Evolutionary conservation across 2,329 filamentous ascomycete species (phyloP).

Genomic region (Xylariaceae sp.): DNA sequence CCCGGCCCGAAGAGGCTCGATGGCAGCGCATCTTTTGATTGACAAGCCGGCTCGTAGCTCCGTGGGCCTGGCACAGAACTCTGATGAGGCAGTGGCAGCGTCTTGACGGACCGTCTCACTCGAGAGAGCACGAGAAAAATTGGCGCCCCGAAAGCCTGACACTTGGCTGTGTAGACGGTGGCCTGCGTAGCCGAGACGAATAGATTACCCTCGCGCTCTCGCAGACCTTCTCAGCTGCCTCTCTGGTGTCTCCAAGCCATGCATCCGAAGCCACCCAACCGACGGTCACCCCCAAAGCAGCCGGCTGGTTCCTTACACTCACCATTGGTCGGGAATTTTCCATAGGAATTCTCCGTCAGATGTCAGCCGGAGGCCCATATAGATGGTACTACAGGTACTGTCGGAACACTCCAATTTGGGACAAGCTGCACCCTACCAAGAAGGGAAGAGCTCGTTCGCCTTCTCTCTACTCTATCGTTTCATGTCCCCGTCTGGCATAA

Average conservation of each 20-base stretch:
- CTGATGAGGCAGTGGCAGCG: slow-evolving; percentile 4
- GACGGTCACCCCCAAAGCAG: slow-evolving; percentile 12
- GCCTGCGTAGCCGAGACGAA: slow-evolving; percentile 18
- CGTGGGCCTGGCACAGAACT: slow-evolving; percentile 27
- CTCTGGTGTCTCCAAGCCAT: slow-evolving; percentile 11
- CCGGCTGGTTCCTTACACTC: slow-evolving; percentile 21
- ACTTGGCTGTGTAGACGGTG: slow-evolving; percentile 15
- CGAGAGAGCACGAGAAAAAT: slow-evolving; percentile 20
- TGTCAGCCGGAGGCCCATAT: slow-evolving; percentile 33
- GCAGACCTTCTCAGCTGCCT: slow-evolving; percentile 22
- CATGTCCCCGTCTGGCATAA: slow-evolving; percentile 6
- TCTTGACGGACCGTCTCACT: slow-evolving; percentile 35
- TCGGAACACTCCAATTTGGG: slow-evolving; percentile 24
- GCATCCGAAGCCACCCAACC: slow-evolving; percentile 10
- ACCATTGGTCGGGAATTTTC: slow-evolving; percentile 37
- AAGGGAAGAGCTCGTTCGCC: slow-evolving; percentile 26
- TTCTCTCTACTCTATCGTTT: slow-evolving; percentile 12
- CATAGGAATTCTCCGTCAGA: slow-evolving; percentile 35
- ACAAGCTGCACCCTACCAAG: slow-evolving; percentile 23
- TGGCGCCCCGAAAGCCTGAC: slow-evolving; percentile 1
- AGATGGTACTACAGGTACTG: slow-evolving; percentile 20
- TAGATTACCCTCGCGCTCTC: slow-evolving; percentile 27
- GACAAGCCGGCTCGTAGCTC: slow-evolving; percentile 41
- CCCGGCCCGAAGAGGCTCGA: slow-evolving; percentile 40
- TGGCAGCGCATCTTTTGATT: slow-evolving; percentile 37